Conservation (phyloP, 345 rosid species). For the Gossypium raimondii region DNA sequence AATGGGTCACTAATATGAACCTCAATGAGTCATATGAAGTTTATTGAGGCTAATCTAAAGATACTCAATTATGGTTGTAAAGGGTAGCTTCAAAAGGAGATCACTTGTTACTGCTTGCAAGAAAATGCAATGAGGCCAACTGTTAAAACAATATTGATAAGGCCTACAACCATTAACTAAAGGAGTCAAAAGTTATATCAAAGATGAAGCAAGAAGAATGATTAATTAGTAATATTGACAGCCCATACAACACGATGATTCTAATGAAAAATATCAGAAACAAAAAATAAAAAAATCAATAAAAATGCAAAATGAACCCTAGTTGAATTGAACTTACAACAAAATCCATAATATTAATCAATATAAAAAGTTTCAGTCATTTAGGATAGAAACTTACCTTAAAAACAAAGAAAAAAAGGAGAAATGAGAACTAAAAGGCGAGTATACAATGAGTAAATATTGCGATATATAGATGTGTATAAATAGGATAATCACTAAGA, state of each 20-base stretch:
- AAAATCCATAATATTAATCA: too few relatives aligned
- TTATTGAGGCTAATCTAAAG: slow-evolving; percentile 55
- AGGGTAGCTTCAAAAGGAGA: slow-evolving; percentile 70
- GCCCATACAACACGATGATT: slow-evolving; percentile 64
- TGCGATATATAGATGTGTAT: too few relatives aligned
- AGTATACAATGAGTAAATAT: too few relatives aligned
- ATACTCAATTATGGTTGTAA: slow-evolving; percentile 89
- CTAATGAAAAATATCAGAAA: slow-evolving; percentile 19
- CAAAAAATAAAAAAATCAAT: too few relatives aligned
- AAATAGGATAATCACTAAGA: too few relatives aligned
- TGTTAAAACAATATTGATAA: background rate
- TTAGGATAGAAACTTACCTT: too few relatives aligned
- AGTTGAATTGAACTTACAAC: too few relatives aligned
- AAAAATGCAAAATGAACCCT: too few relatives aligned
- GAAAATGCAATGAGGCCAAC: slow-evolving; percentile 11
- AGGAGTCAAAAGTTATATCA: background rate
- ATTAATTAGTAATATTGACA: slow-evolving; percentile 17
- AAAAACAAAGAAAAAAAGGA: too few relatives aligned
- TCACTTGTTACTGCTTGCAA: slow-evolving; percentile 63
- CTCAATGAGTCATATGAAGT: background rate
- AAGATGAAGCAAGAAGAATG: background rate
- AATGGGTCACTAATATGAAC: background rate
- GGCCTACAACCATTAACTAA: slow-evolving; percentile 1
- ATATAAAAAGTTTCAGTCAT: background rate
- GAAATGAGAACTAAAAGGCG: too few relatives aligned